Base-by-base conservation (phyloP, 2,329 filamentous ascomycete genomes). In the Cladophialophora yegresii region DNA sequence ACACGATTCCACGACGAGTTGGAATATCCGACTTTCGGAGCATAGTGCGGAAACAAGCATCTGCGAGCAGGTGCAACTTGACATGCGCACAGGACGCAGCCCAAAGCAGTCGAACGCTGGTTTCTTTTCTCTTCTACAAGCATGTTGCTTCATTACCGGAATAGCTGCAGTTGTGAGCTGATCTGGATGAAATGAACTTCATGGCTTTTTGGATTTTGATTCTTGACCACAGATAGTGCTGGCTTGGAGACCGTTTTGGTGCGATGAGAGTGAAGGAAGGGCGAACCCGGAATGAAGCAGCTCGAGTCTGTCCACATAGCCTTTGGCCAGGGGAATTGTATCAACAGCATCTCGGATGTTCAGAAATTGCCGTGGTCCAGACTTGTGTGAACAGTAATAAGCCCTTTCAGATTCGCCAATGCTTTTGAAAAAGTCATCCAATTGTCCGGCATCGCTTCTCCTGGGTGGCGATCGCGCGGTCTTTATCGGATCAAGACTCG, bases 111-210 rank as follows among this genome's bases (percentile, higher is more conserved):
- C 9, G 57, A 53, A 54, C 23, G 32, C 55, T 62, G 63, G 23
- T 58, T 64, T 61, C 54, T n/a, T 57, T 62, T 61, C 63, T 55
- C 55, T 68, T 66, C 63, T 66, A 54, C 40, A 33, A 53, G 61
- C 54, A 40, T 58, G 58, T 49, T 50, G 54, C 54, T 64, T 62
- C 54, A 47, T 28, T 55, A 53, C 54, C 65, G 55, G 40, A 45
- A 30, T 36, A 36, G n/a, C 3, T 13, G 7, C 36, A 36, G 23
- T 45, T 58, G 12, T 33, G 45, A 16, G 55, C 45, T 58, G 16
- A 10, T 49, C 43, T 13, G 26, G 60, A 57, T 33, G 50, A 16
- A 30, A 22, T 56, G 63, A 55, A 66, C 33, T 47, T 57, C 58
- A 63, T 49, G 40, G 54, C 58, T 22, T 54, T 59, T 33, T 54